Base-by-base conservation (phyloP, 2,329 filamentous ascomycete species). In the Colletotrichum nymphaeae region DNA sequence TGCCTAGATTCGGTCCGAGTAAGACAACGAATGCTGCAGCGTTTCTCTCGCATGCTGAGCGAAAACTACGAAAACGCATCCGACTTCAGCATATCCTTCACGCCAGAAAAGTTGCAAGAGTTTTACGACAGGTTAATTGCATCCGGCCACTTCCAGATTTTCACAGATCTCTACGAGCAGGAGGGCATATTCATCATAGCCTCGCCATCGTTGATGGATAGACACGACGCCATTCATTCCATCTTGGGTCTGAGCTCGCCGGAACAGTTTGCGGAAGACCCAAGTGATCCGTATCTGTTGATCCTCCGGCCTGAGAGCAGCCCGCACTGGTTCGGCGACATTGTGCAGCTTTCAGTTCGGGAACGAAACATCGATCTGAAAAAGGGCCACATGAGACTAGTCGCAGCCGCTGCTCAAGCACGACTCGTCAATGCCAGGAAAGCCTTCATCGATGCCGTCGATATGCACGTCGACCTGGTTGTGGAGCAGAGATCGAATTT, bases 11-110 rank as follows among this genome's bases (percentile, higher is more conserved):
- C 97, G 0, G 97, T 98, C 26, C 95, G 97, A 78, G 95, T 98
- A 70, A 92, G 97, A 26, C 97, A 99, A 83, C 91, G 97, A 82
- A 98, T 98, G 90, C 88, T 99, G 75, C 97, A 98, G 81, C 94
- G 97, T 73, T 98, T 98, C 83, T 97, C 94, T 22, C 91, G 95
- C 76, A 94, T 97, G 80, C 84, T 99, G 67, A 95, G 94, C 77
- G 94, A 98, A 80, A 92, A 96, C 72, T 99, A 99, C 79, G 97
- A 99, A 82, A 98, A 99, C 79, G 94, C 94, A 5, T 97, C 95
- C 11, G 97, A 99, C 82, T 98, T 97, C 83, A 98, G 94, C 81
- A 93, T 98, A 79, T 92, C 93, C 46, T 89, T 95, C 57, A 79
- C 84, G 5, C 88, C 89, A 9, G 91, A 94, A 37, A 89, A 90